These are phyloP conservation scores for Claviceps sp. DNA, from an alignment of 2,329 filamentous ascomycete species.

Conservation along the genomic window DNA sequence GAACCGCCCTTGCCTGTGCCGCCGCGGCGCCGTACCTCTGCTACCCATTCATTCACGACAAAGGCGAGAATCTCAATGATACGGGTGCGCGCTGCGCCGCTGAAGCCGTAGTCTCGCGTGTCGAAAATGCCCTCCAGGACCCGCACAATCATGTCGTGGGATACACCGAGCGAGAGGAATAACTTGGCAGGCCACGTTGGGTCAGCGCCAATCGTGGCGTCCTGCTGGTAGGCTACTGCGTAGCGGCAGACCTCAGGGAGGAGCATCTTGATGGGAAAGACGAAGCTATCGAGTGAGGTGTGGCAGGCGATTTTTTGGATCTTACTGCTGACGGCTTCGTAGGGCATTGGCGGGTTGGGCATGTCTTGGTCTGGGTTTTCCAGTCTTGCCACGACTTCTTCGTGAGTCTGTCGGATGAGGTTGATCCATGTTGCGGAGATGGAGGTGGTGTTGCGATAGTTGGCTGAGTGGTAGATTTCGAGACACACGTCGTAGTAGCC, in stretches of 20 bases:
- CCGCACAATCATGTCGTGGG: conserved; percentile 41
- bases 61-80: conserved; percentile 42
- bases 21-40: conserved; percentile 34
- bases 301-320: conserved; percentile 53
- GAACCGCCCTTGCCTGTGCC: conserved; percentile 25
- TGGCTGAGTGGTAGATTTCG: conserved; percentile 80
- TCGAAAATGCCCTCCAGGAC: conserved; percentile 45
- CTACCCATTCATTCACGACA: conserved; percentile 35
- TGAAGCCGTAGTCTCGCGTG: conserved; percentile 46
- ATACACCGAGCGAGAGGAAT: conserved; percentile 42
- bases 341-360: conserved; percentile 40
- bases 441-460: conserved; percentile 77
- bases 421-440: conserved; percentile 77
- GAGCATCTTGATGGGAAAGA: conserved; percentile 49
- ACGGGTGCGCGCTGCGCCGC: conserved; percentile 32
- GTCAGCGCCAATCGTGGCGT: conserved; percentile 43
- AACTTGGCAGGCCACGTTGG: conserved; percentile 43
- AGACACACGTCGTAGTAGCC: conserved; percentile 90
- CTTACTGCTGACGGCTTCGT: conserved; percentile 54
- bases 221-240: conserved; percentile 43
- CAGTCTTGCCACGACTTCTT: conserved; percentile 32
- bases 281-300: conserved; percentile 50
- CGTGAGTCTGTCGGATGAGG: conserved; percentile 61
- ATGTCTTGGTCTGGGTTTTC: conserved; percentile 27
- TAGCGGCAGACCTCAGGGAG: conserved; percentile 52